These are phyloP conservation scores for Moesziomyces sp. DNA, from an alignment of 1,284 basidiomycete species.

Conservation along the genomic window DNA sequence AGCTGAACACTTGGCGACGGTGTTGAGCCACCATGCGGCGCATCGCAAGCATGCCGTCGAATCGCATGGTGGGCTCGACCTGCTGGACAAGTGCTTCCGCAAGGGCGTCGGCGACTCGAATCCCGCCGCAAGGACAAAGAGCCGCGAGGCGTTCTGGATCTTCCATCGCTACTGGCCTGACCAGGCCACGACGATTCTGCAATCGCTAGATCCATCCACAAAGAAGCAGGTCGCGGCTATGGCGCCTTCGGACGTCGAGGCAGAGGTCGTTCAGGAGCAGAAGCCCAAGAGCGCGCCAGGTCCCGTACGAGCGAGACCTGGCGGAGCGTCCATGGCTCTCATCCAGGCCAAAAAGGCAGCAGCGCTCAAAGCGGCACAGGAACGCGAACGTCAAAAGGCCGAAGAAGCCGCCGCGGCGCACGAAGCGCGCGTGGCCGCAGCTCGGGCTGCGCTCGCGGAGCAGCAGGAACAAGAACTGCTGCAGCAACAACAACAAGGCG, in stretches of 20 bases:
- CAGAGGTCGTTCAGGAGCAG: constrained; percentile 24
- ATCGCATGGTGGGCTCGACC: constrained; percentile 71
- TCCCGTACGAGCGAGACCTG: constrained; percentile 26
- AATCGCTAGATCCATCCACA: constrained; percentile 76
- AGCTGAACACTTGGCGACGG: constrained; percentile 62
- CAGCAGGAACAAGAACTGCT: constrained; percentile 10
- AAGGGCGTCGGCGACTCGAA: constrained; percentile 82
- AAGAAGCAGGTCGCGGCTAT: constrained; percentile 85
- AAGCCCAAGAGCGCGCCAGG: constrained; percentile 25
- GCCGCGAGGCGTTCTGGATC: constrained; percentile 82
- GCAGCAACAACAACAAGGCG: constrained; percentile 14
- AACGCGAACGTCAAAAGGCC: constrained; percentile 44
- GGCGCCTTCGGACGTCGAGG: constrained; percentile 34
- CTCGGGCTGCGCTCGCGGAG: constrained; percentile 17
- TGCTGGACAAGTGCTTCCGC: constrained; percentile 75
- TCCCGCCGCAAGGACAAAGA: constrained; percentile 79
- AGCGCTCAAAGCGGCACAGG: constrained; percentile 43
- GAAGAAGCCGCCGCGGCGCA: constrained; percentile 47
- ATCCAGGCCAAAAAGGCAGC: constrained; percentile 65
- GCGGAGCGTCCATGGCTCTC: constrained; percentile 57
- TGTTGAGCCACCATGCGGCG: constrained; percentile 65
- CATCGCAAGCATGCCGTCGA: constrained; percentile 64
- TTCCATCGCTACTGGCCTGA: constrained; percentile 82
- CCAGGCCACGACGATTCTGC: constrained; percentile 75
- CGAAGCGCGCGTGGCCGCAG: constrained; percentile 35